A percentile compares a stretch with the other conserved stretches of the same genome.
phyloP scores from a whole-genome alignment of 2,329 filamentous ascomycete genomes.

The Zopfia rhizophila region DNA sequence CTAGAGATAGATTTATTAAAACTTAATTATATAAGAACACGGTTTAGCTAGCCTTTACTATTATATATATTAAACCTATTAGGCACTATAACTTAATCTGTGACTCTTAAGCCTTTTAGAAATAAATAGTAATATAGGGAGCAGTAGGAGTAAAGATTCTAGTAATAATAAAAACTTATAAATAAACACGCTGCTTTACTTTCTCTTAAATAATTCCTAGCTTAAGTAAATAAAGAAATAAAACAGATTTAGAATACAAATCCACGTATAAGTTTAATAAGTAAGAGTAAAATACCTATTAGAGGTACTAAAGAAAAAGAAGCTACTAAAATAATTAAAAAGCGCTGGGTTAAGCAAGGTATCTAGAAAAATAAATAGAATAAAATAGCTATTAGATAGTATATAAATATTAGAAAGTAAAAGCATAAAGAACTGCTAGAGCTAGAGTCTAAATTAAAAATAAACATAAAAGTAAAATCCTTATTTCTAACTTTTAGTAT shows the following conservation, averaged over 20 bases:
- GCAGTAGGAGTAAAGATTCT: no score
- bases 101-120: no score
- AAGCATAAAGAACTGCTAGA: conserved; percentile 3
- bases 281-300: no score
- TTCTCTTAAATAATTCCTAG: no score
- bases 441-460: conserved; percentile 4
- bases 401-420: no score
- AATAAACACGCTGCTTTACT: no score
- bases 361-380: conserved; percentile 3
- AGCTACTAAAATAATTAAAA: not conserved
- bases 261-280: no score
- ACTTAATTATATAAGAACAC: not conserved
- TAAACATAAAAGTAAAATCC: not conserved
- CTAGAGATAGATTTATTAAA: not conserved
- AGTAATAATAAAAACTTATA: no score
- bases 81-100: not conserved
- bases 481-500: not conserved
- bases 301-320: no score
- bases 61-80: not conserved
- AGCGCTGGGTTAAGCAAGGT: conserved; percentile 3
- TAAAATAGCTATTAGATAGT: not conserved
- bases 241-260: no score
- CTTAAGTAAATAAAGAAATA: no score
- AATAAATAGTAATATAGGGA: no score
- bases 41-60: not conserved